Percentiles rank a stretch among this genome's conserved stretches.
Evolutionary conservation across 306 rosid species (phyloP).

Genomic region (Gastrolobium bilobum): DNA sequence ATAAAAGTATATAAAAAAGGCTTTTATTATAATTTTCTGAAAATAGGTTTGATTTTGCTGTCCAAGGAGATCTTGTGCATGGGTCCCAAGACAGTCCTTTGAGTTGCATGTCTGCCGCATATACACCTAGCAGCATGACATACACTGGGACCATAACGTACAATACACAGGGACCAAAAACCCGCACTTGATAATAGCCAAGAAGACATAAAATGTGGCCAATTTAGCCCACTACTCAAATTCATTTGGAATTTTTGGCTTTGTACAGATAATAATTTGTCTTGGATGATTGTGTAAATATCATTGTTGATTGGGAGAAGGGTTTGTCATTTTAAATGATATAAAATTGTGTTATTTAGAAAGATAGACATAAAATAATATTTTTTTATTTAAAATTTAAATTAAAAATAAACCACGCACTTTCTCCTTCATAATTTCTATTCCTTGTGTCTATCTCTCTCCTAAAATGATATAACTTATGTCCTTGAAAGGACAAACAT

Average conservation of each 20-base stretch:
- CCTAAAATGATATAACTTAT: too few species aligned
- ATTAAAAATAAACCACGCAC: too few species aligned
- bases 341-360: too few species aligned
- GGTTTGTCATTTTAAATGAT: too few species aligned
- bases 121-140: slow-evolving; percentile 45
- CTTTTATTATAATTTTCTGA: too few species aligned
- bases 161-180: slow-evolving; percentile 51
- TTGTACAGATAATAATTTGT: background rate
- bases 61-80: slow-evolving; percentile 43
- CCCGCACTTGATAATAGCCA: slow-evolving; percentile 13
- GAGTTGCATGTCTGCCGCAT: slow-evolving; percentile 67
- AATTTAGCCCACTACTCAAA: slow-evolving; percentile 20
- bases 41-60: slow-evolving; percentile 53
- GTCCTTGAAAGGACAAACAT: too few species aligned
- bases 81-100: slow-evolving; percentile 57
- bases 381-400: too few species aligned
- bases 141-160: slow-evolving; percentile 54
- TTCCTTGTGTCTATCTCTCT: too few species aligned
- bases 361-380: too few species aligned
- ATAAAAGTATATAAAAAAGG: too few species aligned
- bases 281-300: background rate
- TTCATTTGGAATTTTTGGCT: slow-evolving; percentile 18
- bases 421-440: too few species aligned
- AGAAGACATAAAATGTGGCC: background rate
- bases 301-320: background rate